phyloP scores from a whole-genome alignment of 768 basidiomycete species.

The Favolaschia claudopus region DNA sequence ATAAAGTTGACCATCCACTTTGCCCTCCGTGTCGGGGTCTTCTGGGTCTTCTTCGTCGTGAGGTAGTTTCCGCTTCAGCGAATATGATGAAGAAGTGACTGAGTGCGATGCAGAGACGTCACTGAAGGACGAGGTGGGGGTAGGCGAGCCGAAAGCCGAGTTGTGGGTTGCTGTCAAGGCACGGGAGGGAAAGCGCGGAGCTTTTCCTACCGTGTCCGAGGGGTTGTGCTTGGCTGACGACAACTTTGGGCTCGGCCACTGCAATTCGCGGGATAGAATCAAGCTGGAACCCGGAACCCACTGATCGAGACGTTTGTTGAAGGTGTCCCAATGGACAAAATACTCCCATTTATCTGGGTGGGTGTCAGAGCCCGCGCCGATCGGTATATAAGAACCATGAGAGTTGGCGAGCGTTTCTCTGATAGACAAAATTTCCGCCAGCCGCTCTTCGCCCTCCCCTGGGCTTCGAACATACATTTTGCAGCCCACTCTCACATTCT shows the following conservation, averaged over 20 bases:
- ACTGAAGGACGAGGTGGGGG: conserved; percentile 60
- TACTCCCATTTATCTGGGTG: conserved; percentile 85
- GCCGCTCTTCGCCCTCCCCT: conserved; percentile 84
- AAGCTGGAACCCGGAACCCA: conserved; percentile 93
- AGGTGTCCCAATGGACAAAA: conserved; percentile 98
- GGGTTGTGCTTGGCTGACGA: conserved; percentile 62
- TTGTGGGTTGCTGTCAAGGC: conserved; percentile 72
- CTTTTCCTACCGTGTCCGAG: conserved; percentile 61
- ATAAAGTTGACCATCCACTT: conserved; percentile 72
- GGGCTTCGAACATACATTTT: conserved; percentile 92
- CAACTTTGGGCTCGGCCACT: conserved; percentile 93
- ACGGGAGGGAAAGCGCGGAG: conserved; percentile 59
- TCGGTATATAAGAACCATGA: conserved; percentile 57
- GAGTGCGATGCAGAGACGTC: conserved; percentile 60
- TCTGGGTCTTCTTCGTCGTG: conserved; percentile 74
- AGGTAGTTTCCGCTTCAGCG: conserved; percentile 72
- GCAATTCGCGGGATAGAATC: conserved; percentile 83
- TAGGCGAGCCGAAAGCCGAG: conserved; percentile 64
- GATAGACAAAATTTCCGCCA: conserved; percentile 95
- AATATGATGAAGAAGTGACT: conserved; percentile 54
- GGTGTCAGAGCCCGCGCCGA: conserved; percentile 46
- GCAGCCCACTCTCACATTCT: conserved; percentile 93
- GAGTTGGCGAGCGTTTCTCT: conserved; percentile 81
- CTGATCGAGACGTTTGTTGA: conserved; percentile 98
- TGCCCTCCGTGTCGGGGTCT: conserved; percentile 70